Evolutionary conservation across 2,329 filamentous ascomycete genomes (phyloP), one percentile per base, ranked within the genome.

Genomic region (Arthroderma uncinatum): DNA sequence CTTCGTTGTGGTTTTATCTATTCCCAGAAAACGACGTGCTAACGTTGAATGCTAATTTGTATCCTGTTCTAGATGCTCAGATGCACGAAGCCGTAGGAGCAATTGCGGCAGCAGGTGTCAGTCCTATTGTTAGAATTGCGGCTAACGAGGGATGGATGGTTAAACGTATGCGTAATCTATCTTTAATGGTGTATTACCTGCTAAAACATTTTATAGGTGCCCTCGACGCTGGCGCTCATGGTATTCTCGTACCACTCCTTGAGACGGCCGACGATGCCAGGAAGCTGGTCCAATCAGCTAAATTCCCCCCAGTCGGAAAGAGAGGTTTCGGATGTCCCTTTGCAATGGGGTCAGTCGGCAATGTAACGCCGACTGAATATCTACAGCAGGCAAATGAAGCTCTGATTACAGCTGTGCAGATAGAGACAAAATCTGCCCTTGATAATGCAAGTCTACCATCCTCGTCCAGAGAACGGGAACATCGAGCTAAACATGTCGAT

Each of bases 61-160:
- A 14, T 6, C 2, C 23, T 16, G 14, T 23, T 53, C n/a, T 57
- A 72, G 76, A 79, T 61, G 71, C 69, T 52, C 70, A 74, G 60
- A 82, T 81, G 79, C 78, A 80, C 62, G 77, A 80, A 65, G 74
- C 76, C 53, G 77, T 81, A 9, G 76, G 75, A 40, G 74, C 74
- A 7, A 71, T 76, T 60, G 70, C 73, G 8, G 66, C 68, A 16
- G 68, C 67, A 48, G 71, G 73, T 21, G 71, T 73, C 37, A 75
- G 73, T 59, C 73, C 73, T 1, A 70, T 77, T 55, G 73, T 77
- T 19, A 67, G 71, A 54, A 77, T 83, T 42, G 74, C 78, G 12
- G 78, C 78, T 25, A 80, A 80, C 57, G 79, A 83, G 68, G 73
- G 76, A 52, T 82, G 79, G 80, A 81, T 82, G 79, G 79, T 83